Conservation (phyloP, 2,329 filamentous ascomycete species). For the Colletotrichum phormii region DNA sequence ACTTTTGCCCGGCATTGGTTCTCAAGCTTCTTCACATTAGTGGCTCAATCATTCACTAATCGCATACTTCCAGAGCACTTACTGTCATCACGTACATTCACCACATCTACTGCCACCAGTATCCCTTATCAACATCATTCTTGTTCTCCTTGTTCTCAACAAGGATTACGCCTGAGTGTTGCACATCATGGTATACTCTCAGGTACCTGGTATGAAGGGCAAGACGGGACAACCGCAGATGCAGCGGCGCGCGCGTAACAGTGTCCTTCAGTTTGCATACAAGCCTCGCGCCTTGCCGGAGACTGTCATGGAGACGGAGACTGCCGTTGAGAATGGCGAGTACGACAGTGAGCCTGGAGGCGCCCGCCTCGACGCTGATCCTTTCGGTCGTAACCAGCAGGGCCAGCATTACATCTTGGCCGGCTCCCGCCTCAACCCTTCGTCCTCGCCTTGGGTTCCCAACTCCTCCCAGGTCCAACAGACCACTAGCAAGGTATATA, state of each 20-base stretch:
- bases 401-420: background rate
- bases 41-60: background rate
- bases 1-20: background rate
- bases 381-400: background rate
- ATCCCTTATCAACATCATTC: background rate
- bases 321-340: slow-evolving; percentile 12
- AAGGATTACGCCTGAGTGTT: background rate
- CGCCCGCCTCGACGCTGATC: slow-evolving; percentile 10
- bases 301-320: slow-evolving; percentile 11
- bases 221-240: slow-evolving; percentile 10
- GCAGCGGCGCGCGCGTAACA: slow-evolving; percentile 4
- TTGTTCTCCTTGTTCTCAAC: background rate
- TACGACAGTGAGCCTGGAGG: slow-evolving; percentile 30
- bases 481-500: slow-evolving; percentile 1
- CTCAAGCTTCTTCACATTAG: background rate
- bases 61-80: background rate
- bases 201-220: background rate
- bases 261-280: background rate
- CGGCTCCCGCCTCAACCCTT: slow-evolving; percentile 28
- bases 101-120: background rate
- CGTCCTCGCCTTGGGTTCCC: slow-evolving; percentile 32
- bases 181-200: slow-evolving; percentile 5
- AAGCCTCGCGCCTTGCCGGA: slow-evolving; percentile 1
- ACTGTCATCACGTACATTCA: slow-evolving; percentile 1
- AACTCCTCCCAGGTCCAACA: background rate